These are phyloP conservation scores for Eremothecium coryli DNA, from an alignment of 1,139 yeast species.

Conservation along the genomic window DNA sequence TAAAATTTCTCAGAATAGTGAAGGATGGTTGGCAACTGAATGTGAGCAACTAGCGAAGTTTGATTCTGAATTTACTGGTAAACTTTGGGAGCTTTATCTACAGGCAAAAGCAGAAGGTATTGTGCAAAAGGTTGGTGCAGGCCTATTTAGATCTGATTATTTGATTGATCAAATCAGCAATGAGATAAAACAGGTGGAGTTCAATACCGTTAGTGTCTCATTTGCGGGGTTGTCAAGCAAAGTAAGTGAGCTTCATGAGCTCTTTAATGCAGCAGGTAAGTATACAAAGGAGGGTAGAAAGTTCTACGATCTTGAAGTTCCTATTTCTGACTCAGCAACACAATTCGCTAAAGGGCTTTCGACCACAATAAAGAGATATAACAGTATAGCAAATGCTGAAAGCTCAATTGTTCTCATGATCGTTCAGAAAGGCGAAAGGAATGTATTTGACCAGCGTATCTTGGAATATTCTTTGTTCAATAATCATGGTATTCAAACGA, in stretches of 20 bases:
- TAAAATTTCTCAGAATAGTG: constrained; percentile 43
- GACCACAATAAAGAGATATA: constrained; percentile 47
- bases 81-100: constrained; percentile 51
- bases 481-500: constrained; percentile 47
- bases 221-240: constrained; percentile 84
- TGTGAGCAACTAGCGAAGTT: constrained; percentile 46
- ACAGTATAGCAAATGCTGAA: constrained; percentile 29
- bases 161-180: constrained; percentile 50
- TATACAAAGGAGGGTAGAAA: constrained; percentile 36
- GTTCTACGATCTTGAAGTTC: constrained; percentile 43
- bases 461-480: constrained; percentile 62
- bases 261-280: constrained; percentile 47
- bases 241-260: constrained; percentile 68
- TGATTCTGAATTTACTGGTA: constrained; percentile 77
- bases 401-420: constrained; percentile 55
- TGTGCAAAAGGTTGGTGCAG: constrained; percentile 66
- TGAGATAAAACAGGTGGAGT: constrained; percentile 82
- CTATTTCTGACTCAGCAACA: constrained; percentile 54
- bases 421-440: constrained; percentile 78
- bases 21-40: constrained; percentile 52
- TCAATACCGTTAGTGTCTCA: constrained; percentile 90
- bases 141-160: constrained; percentile 85
- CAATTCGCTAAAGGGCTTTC: constrained; percentile 65
- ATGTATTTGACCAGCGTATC: constrained; percentile 82
- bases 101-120: constrained; percentile 42